These are phyloP conservation scores for Davidsoniella eucalypti DNA, from an alignment of 2,329 filamentous ascomycete genomes.

Conservation along the genomic window DNA sequence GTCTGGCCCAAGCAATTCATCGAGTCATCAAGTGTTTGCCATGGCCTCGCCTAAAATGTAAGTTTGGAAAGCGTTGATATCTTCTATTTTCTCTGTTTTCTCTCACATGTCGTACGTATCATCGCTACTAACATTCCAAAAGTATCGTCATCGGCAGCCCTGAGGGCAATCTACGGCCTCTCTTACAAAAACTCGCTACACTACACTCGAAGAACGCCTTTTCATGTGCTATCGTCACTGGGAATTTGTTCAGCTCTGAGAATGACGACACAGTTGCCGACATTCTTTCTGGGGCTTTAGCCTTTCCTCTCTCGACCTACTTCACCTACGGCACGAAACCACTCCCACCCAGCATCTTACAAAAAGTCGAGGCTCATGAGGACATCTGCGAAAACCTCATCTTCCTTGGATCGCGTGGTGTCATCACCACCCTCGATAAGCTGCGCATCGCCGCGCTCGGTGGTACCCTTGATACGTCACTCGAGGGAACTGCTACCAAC, in stretches of 20 bases:
- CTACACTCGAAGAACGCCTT: slow-evolving; percentile 82
- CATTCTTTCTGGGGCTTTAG: slow-evolving; percentile 56
- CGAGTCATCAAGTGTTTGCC: background rate
- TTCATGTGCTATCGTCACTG: slow-evolving; percentile 65
- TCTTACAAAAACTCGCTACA: slow-evolving; percentile 63
- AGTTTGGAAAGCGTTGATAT: background rate
- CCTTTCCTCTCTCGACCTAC: slow-evolving; percentile 70
- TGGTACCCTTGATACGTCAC: slow-evolving; percentile 49
- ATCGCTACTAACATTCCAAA: slow-evolving; percentile 11
- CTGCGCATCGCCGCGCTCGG: slow-evolving; percentile 77
- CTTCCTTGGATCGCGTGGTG: slow-evolving; percentile 73
- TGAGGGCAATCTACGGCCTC: slow-evolving; percentile 58
- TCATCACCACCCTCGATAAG: slow-evolving; percentile 78
- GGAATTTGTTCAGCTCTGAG: slow-evolving; percentile 58
- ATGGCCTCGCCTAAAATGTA: slow-evolving; percentile 10
- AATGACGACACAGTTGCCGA: slow-evolving; percentile 44
- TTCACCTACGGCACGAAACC: slow-evolving; percentile 63
- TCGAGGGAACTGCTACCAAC: slow-evolving; percentile 49
- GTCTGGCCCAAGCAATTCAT: too few relatives aligned
- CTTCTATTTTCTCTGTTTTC: background rate
- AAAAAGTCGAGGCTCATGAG: slow-evolving; percentile 57
- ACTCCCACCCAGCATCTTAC: slow-evolving; percentile 54
- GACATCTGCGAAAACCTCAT: slow-evolving; percentile 80
- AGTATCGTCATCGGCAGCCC: slow-evolving; percentile 73
- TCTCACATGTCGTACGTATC: background rate